Percentiles rank a stretch among this genome's conserved stretches.
phyloP scores from a whole-genome alignment of 2,329 filamentous ascomycete genomes.

The Ceratocystis eucalypticola region DNA sequence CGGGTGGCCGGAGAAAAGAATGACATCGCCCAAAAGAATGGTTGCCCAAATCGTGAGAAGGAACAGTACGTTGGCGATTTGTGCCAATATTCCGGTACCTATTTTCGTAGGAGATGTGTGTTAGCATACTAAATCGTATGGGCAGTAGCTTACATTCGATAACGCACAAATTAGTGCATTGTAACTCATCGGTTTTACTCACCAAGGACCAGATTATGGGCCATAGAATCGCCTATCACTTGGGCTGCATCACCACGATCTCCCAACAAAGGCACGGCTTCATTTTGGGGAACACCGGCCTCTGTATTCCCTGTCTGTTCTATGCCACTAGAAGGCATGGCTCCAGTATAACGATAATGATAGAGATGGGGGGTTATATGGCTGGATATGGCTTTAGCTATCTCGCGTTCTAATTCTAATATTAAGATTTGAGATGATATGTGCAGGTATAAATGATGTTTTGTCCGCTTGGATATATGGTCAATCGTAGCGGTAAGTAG shows the following conservation, averaged over 20 bases:
- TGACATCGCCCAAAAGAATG: conserved; percentile 55
- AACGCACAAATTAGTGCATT: background rate
- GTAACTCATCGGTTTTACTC: conserved; percentile 23
- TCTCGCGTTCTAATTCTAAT: background rate
- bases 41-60: conserved; percentile 63
- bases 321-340: background rate
- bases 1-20: conserved; percentile 81
- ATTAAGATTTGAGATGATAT: background rate
- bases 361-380: too few relatives aligned
- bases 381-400: background rate
- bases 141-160: conserved; percentile 4
- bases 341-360: too few relatives aligned
- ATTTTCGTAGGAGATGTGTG: background rate
- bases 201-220: conserved; percentile 65
- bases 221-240: conserved; percentile 46
- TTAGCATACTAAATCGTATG: background rate
- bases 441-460: background rate
- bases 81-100: conserved; percentile 73
- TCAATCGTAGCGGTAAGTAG: background rate
- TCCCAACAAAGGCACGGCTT: conserved; percentile 35
- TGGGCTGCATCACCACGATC: conserved; percentile 61
- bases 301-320: background rate
- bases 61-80: conserved; percentile 65
- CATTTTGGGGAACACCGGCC: conserved; percentile 24
- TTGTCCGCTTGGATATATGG: background rate